These are phyloP conservation scores for Phyllosticta paracitricarpa DNA, from an alignment of 2,329 filamentous ascomycete species.

Conservation along the genomic window DNA sequence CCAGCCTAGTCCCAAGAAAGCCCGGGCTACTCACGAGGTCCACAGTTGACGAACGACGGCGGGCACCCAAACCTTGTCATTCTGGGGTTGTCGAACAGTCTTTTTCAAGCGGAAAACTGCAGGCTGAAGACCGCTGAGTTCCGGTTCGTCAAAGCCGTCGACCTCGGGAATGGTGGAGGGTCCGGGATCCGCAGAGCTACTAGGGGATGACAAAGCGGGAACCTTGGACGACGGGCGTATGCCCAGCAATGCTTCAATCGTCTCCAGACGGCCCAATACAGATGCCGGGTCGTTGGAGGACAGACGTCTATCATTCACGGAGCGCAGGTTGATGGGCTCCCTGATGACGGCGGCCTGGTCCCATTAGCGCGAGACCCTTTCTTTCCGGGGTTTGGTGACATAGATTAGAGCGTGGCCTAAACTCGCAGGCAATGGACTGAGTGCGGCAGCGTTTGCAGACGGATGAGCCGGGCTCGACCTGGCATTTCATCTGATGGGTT, in stretches of 20 bases:
- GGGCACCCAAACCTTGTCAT: constrained; percentile 24
- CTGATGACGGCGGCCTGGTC: constrained; percentile 6
- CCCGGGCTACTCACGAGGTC: constrained; percentile 19
- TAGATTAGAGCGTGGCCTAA: constrained; percentile 33
- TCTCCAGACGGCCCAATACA: constrained; percentile 11
- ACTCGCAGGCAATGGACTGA: constrained; percentile 26
- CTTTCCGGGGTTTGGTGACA: constrained; percentile 8
- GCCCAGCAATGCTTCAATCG: constrained; percentile 13
- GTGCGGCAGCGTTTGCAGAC: constrained; percentile 12
- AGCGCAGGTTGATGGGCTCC: constrained; percentile 3
- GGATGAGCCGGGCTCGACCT: constrained; percentile 11
- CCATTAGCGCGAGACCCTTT: neutral
- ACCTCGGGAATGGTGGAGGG: constrained; percentile 12
- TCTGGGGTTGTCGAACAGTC: constrained; percentile 15
- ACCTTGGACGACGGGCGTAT: constrained; percentile 10
- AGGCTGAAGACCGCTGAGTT: constrained; percentile 20
- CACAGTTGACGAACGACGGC: constrained; percentile 26
- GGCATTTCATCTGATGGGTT: constrained; percentile 12
- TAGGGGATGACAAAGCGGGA: constrained; percentile 6
- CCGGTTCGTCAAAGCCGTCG: constrained; percentile 13
- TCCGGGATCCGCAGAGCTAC: constrained; percentile 11
- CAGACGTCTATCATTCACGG: neutral
- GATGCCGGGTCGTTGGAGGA: constrained; percentile 2
- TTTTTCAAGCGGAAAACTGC: constrained; percentile 22
- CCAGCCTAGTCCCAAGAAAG: neutral